These are phyloP conservation scores for Pseudozyma tsukubaensis DNA, from an alignment of 1,284 basidiomycete species.

Conservation along the genomic window DNA sequence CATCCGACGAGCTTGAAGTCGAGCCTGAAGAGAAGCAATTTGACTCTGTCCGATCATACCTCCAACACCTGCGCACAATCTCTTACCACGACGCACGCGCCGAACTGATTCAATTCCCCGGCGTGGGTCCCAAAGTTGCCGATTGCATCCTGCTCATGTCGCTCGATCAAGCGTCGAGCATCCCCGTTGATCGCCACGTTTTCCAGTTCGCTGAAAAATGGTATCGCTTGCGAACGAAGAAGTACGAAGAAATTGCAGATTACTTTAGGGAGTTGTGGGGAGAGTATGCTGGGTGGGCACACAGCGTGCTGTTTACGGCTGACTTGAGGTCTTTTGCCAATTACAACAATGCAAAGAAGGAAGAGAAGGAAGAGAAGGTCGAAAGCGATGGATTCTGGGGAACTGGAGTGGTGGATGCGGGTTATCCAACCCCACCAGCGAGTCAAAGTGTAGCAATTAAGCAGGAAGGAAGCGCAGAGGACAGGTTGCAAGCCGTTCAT, in stretches of 20 bases:
- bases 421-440: constrained; percentile 15
- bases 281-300: constrained; percentile 66
- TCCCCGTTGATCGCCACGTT: constrained; percentile 67
- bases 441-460: constrained; percentile 14
- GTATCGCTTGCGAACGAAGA: constrained; percentile 61
- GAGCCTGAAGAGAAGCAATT: constrained; percentile 27
- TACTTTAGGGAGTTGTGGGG: constrained; percentile 64
- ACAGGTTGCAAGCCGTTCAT: constrained; percentile 23
- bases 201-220: constrained; percentile 66
- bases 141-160: constrained; percentile 91
- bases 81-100: constrained; percentile 76
- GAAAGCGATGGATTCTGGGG: constrained; percentile 22
- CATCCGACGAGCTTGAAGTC: not conserved
- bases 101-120: constrained; percentile 81
- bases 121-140: constrained; percentile 85
- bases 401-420: constrained; percentile 1
- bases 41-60: constrained; percentile 73
- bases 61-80: constrained; percentile 74
- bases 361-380: constrained; percentile 24
- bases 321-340: constrained; percentile 58
- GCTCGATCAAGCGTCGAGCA: constrained; percentile 76
- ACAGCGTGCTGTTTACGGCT: constrained; percentile 64
- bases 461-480: constrained; percentile 6
- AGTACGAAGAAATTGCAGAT: constrained; percentile 65
- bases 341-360: constrained; percentile 48